phyloP scores from a whole-genome alignment of 2,329 filamentous ascomycete species.

The Aspergillus sp. region DNA sequence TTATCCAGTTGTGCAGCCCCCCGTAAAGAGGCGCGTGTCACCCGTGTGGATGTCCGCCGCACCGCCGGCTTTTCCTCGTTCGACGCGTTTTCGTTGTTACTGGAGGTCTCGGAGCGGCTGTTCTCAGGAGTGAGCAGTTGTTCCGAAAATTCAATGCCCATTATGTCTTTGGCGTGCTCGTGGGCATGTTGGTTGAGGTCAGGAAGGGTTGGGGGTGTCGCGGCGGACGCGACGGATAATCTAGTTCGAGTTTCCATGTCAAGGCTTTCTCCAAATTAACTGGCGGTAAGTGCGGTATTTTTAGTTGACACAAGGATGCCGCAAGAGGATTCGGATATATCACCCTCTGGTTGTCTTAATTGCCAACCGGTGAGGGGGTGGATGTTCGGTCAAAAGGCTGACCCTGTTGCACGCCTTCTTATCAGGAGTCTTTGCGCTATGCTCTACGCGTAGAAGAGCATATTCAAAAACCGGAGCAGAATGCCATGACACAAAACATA shows the following conservation, averaged over 20 bases:
- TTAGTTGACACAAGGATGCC: not conserved
- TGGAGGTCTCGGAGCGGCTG: constrained; percentile 40
- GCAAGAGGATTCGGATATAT: too few species aligned
- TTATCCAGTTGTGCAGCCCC: constrained; percentile 23
- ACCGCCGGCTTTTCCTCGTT: constrained; percentile 27
- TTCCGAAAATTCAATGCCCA: constrained; percentile 31
- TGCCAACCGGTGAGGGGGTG: not conserved
- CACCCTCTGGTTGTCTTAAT: not conserved
- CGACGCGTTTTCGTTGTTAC: constrained; percentile 33
- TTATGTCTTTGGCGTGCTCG: constrained; percentile 24
- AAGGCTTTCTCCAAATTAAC: not conserved
- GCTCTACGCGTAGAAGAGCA: not conserved
- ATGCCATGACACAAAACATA: not conserved
- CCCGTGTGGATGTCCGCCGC: constrained; percentile 34
- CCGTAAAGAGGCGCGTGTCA: constrained; percentile 35
- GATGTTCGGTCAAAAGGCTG: not conserved
- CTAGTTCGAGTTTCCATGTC: constrained; percentile 25
- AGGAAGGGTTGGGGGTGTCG: constrained; percentile 22
- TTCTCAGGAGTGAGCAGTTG: constrained; percentile 40
- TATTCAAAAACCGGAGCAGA: not conserved
- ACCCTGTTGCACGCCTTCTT: not conserved
- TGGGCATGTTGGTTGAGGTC: constrained; percentile 21
- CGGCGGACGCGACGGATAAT: constrained; percentile 26
- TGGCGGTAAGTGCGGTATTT: not conserved
- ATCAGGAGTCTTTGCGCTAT: not conserved